phyloP scores from a whole-genome alignment of 78 protist genomes.

The Speleostelium caveatum region DNA sequence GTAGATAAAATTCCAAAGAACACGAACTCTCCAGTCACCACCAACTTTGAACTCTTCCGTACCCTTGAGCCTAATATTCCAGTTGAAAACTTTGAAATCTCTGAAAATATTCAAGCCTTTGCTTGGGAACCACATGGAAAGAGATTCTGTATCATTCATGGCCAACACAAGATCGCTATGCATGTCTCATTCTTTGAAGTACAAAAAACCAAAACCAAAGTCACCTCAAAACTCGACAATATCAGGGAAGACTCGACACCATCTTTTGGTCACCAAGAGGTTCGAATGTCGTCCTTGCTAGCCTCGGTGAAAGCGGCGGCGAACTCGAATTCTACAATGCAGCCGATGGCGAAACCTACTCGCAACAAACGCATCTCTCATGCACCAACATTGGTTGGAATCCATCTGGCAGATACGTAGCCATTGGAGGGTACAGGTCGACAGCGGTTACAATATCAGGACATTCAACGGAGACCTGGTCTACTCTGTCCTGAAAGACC shows the following conservation, averaged over 20 bases:
- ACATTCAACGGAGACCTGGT: slow-evolving; percentile 53
- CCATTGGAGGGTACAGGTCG: slow-evolving; percentile 83
- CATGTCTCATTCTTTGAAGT: slow-evolving; percentile 54
- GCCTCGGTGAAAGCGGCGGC: slow-evolving; percentile 64
- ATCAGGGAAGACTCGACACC: slow-evolving; percentile 25
- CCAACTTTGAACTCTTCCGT: slow-evolving; percentile 92
- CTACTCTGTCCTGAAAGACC: slow-evolving; percentile 76
- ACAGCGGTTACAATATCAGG: slow-evolving; percentile 94
- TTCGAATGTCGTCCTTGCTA: slow-evolving; percentile 39
- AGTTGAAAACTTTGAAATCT: slow-evolving; percentile 78
- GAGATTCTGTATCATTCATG: slow-evolving; percentile 72
- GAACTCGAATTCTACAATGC: slow-evolving; percentile 88
- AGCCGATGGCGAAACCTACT: slow-evolving; percentile 60
- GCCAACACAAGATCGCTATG: slow-evolving; percentile 21
- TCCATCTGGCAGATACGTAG: slow-evolving; percentile 95
- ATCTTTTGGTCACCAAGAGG: slow-evolving; percentile 81
- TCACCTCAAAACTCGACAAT: slow-evolving; percentile 61
- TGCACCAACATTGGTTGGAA: slow-evolving; percentile 92
- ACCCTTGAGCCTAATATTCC: slow-evolving; percentile 87
- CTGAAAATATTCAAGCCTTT: slow-evolving; percentile 36
- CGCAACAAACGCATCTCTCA: slow-evolving; percentile 90
- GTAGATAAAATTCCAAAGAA: slow-evolving; percentile 78
- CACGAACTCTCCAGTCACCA: slow-evolving; percentile 43
- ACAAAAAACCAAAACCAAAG: slow-evolving; percentile 31
- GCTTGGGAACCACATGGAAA: slow-evolving; percentile 89